Percentiles rank a stretch among this genome's conserved stretches.
These are phyloP conservation scores for Tetracentron sinense DNA, from an alignment of 164 flowering plant species.

Conservation along the genomic window DNA sequence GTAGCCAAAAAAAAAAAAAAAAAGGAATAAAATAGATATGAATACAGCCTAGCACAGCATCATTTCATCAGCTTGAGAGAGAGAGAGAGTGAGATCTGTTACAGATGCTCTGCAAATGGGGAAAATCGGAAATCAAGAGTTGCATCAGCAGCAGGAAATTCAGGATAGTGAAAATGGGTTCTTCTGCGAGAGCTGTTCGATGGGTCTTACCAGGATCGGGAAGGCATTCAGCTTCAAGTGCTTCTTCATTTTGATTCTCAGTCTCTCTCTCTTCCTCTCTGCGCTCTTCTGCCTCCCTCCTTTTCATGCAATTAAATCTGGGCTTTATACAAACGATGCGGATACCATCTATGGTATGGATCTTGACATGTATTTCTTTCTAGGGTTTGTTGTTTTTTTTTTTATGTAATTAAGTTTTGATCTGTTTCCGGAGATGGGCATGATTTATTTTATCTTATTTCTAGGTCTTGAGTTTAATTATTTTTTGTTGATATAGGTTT, in stretches of 20 bases:
- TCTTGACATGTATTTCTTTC: not conserved
- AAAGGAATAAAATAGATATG: not conserved
- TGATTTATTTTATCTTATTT: not conserved
- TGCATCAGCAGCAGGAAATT: constrained; percentile 26
- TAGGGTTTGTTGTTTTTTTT: constrained; percentile 7
- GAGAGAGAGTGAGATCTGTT: not conserved
- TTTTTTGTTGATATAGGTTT: no score
- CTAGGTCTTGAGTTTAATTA: constrained; percentile 2
- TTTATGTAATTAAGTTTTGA: not conserved
- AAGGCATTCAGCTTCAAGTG: constrained; percentile 42
- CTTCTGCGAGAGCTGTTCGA: constrained; percentile 34
- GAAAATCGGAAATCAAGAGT: constrained; percentile 30
- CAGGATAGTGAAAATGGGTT: constrained; percentile 2
- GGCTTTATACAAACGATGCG: constrained; percentile 37
- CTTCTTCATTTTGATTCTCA: constrained; percentile 41
- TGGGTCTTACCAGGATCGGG: constrained; percentile 17
- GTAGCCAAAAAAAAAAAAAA: not conserved
- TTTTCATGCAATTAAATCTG: constrained; percentile 13
- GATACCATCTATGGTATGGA: constrained; percentile 40
- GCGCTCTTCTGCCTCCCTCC: constrained; percentile 54
- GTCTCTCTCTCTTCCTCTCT: constrained; percentile 39
- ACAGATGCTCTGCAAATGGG: constrained; percentile 76
- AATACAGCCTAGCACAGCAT: constrained; percentile 1
- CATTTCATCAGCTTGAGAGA: constrained; percentile 3
- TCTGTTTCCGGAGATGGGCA: constrained; percentile 3